Conservation (phyloP, 306 rosid species). For the Cucurbita moschata region DNA sequence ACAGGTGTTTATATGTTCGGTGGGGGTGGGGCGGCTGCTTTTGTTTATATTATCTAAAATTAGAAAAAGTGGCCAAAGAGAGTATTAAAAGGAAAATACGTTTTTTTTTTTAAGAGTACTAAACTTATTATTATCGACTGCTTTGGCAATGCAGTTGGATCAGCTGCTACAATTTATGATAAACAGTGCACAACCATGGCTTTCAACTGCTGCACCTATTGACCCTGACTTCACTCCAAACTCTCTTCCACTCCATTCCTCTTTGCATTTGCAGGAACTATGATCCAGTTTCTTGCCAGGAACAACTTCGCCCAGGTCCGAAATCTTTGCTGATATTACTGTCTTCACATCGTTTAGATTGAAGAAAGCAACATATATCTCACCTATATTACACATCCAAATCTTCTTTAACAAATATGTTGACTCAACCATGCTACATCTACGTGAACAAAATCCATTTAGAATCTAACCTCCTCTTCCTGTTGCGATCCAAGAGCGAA, state of each 20-base stretch:
- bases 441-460: conserved; percentile 2
- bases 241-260: conserved; percentile 7
- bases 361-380: conserved; percentile 7
- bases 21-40: no score
- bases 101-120: no score
- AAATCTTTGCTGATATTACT: not conserved
- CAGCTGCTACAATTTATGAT: not conserved
- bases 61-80: no score
- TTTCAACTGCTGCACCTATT: not conserved
- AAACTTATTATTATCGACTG: not conserved
- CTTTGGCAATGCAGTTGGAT: not conserved
- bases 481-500: conserved; percentile 73
- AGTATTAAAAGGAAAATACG: no score
- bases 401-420: not conserved
- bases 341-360: not conserved
- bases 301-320: not conserved
- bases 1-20: no score
- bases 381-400: conserved; percentile 9
- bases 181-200: conserved; percentile 6
- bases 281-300: not conserved
- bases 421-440: not conserved
- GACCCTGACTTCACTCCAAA: not conserved
- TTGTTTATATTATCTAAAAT: no score
- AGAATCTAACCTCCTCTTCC: conserved; percentile 45
- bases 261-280: conserved; percentile 1